A percentile compares a stretch with the other conserved stretches of the same genome.
phyloP scores from a whole-genome alignment of 1,284 basidiomycete species.

The Inonotus obliquus region DNA sequence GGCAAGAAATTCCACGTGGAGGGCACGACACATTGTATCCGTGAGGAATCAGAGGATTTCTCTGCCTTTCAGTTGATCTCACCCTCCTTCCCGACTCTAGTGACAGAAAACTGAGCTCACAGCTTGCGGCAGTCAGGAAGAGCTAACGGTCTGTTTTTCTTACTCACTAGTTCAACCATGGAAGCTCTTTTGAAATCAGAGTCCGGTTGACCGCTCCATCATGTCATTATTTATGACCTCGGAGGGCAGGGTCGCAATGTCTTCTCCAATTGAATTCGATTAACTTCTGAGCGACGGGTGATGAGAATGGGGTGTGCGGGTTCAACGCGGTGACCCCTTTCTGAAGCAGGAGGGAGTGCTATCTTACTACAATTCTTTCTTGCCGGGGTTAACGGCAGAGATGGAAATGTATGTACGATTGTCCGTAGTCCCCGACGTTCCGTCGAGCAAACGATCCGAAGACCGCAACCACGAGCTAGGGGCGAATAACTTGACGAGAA shows the following conservation, averaged over 20 bases:
- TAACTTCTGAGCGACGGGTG: background rate
- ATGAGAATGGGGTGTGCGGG: background rate
- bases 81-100: too few relatives aligned
- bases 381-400: background rate
- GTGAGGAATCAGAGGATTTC: too few relatives aligned
- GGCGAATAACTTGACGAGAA: background rate
- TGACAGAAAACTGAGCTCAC: too few relatives aligned
- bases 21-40: too few relatives aligned
- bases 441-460: background rate
- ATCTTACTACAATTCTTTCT: background rate
- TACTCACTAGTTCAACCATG: too few relatives aligned
- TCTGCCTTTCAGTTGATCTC: too few relatives aligned
- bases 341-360: background rate
- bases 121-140: too few relatives aligned
- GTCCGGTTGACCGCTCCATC: background rate
- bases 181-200: background rate
- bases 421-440: background rate
- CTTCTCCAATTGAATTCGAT: background rate
- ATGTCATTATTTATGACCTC: background rate
- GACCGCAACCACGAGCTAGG: background rate
- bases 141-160: too few relatives aligned
- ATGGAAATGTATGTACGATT: background rate
- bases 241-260: background rate
- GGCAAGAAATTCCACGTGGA: too few relatives aligned
- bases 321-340: conserved; percentile 4